Evolutionary conservation across 1,284 basidiomycete species (phyloP).

Genomic region (Tetrapyrgos nigripes): DNA sequence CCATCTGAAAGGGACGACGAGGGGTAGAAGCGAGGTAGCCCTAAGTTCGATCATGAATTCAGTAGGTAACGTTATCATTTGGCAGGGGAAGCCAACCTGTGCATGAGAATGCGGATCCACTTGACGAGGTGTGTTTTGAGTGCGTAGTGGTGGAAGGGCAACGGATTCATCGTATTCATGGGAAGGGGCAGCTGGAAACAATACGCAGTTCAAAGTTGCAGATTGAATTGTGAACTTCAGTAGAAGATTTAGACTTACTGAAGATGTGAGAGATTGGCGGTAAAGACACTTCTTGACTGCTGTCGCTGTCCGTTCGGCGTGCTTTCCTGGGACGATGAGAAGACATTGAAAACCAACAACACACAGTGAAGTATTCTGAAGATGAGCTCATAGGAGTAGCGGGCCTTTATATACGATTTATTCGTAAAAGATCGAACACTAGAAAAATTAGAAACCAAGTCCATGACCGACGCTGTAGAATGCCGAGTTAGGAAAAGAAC

Average conservation of each 20-base stretch:
- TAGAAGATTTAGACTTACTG: conserved; percentile 11
- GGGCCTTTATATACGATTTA: no score
- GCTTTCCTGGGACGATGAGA: conserved; percentile 8
- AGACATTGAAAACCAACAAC: no score
- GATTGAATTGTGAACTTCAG: background rate
- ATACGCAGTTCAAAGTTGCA: background rate
- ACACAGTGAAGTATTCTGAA: no score
- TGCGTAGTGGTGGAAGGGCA: conserved; percentile 13
- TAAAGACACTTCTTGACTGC: conserved; percentile 15
- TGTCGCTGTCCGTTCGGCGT: conserved; percentile 8
- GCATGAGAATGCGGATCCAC: background rate
- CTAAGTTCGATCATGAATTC: background rate
- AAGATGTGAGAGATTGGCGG: conserved; percentile 26
- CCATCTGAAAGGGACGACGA: background rate
- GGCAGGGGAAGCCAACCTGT: background rate
- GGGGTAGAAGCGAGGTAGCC: background rate
- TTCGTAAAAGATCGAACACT: no score
- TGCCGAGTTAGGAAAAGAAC: background rate
- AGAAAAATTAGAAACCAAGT: no score
- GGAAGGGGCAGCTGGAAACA: conserved; percentile 2
- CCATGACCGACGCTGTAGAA: no score
- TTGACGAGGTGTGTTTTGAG: background rate
- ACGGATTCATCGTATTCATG: conserved; percentile 5
- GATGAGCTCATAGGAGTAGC: no score
- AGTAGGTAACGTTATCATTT: background rate